A percentile compares a stretch with the other conserved stretches of the same genome.
Evolutionary conservation across 495 filamentous ascomycete genomes (phyloP).

Genomic region (Darksidea phi): DNA sequence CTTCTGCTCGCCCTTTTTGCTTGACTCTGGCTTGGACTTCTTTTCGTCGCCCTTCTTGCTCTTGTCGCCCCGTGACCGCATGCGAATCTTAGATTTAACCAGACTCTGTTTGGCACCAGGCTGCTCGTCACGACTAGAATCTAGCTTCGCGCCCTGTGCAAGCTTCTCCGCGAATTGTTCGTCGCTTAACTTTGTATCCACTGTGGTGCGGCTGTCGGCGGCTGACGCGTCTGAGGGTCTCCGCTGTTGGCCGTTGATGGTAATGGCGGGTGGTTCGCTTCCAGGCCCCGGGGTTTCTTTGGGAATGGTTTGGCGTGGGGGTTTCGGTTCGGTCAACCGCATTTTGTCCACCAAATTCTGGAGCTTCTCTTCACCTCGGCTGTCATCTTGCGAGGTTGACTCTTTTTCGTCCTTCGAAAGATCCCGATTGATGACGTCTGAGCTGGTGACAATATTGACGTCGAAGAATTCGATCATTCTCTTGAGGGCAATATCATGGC

Average conservation of each 20-base stretch:
- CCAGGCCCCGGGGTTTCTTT: not conserved
- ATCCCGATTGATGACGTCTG: conserved; percentile 53
- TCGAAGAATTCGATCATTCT: conserved; percentile 76
- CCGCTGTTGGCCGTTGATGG: conserved; percentile 21
- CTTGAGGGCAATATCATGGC: conserved; percentile 73
- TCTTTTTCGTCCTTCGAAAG: not conserved
- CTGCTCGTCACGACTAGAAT: not conserved
- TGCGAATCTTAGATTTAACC: conserved; percentile 34
- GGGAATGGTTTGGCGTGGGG: conserved; percentile 2
- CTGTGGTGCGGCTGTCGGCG: conserved; percentile 20
- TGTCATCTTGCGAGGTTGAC: not conserved
- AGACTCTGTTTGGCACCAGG: conserved; percentile 25
- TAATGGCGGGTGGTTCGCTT: conserved; percentile 11
- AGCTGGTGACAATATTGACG: conserved; percentile 61
- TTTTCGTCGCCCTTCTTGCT: conserved; percentile 20
- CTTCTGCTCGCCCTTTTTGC: conserved; percentile 9
- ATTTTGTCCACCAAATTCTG: conserved; percentile 14
- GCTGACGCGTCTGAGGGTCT: conserved; percentile 20
- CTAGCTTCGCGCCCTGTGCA: conserved; percentile 13
- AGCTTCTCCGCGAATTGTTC: conserved; percentile 31
- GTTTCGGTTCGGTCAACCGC: conserved; percentile 10
- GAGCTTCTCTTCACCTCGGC: conserved; percentile 21
- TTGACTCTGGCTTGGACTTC: not conserved
- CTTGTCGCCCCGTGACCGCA: conserved; percentile 28
- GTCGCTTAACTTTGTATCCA: conserved; percentile 31